A percentile compares a stretch with the other conserved stretches of the same genome.
Evolutionary conservation across 140 eudicot genomes (phyloP).

Genomic region (Oenanthe javanica): DNA sequence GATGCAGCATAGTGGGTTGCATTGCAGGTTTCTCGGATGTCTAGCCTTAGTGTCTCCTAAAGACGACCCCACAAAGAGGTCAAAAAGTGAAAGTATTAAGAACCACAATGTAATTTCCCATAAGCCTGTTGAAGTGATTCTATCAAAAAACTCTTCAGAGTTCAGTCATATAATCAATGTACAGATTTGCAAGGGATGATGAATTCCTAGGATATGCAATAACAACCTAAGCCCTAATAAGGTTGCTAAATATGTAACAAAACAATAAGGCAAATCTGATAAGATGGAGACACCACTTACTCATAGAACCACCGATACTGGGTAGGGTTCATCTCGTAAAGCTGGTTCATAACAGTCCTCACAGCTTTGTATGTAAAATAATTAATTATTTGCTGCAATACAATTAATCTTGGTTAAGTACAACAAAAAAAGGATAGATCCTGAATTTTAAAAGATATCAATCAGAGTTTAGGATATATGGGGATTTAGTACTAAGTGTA

Average conservation of each 20-base stretch:
- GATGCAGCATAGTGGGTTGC: neutral
- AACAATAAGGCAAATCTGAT: neutral
- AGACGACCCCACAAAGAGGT: neutral
- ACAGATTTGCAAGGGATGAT: neutral
- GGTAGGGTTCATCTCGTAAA: conserved; percentile 93
- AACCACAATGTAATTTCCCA: neutral
- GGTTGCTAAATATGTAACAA: neutral
- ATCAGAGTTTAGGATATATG: neutral
- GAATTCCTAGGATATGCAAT: too few relatives aligned
- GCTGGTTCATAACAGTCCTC: conserved; percentile 92
- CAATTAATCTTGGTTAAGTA: conserved; percentile 16
- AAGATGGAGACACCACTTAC: conserved; percentile 43
- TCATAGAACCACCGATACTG: conserved; percentile 84
- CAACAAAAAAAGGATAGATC: neutral
- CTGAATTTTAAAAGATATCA: neutral
- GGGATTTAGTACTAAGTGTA: neutral
- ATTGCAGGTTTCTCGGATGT: too few relatives aligned
- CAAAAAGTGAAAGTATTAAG: neutral
- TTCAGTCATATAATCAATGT: neutral
- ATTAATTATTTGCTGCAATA: conserved; percentile 74
- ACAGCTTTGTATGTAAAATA: conserved; percentile 95
- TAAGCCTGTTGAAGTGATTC: neutral
- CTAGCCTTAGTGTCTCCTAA: neutral
- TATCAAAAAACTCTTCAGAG: neutral
- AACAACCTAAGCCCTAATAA: too few relatives aligned